A percentile compares a stretch with the other conserved stretches of the same genome.
Conservation (phyloP, 768 basidiomycete species). For the Podaxis sp. region DNA sequence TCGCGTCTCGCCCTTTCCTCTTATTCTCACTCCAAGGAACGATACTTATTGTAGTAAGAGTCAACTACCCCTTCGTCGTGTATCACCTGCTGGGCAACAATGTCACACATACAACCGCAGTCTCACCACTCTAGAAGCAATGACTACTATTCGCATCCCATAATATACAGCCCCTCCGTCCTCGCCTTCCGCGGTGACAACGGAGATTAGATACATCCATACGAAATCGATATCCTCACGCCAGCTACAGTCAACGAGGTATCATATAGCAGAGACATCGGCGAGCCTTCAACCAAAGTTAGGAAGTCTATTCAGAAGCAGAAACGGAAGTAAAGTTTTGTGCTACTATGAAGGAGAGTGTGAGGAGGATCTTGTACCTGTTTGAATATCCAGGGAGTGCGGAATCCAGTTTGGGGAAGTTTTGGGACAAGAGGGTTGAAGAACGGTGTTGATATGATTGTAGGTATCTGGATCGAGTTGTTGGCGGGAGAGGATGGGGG, state of each 20-base stretch:
- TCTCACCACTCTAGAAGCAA: conserved; percentile 34
- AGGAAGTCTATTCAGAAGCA: conserved; percentile 5
- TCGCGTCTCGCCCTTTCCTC: too few relatives aligned
- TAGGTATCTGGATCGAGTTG: conserved; percentile 62
- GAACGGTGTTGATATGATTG: conserved; percentile 58
- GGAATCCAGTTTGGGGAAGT: conserved; percentile 65
- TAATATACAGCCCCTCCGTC: conserved; percentile 69
- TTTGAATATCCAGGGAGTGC: conserved; percentile 59
- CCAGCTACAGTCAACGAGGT: conserved; percentile 70
- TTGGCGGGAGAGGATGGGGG: conserved; percentile 47
- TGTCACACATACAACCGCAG: conserved; percentile 57
- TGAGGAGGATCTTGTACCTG: conserved; percentile 52
- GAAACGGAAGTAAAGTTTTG: conserved; percentile 26
- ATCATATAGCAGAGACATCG: conserved; percentile 25
- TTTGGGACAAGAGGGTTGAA: conserved; percentile 76
- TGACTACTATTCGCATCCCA: conserved; percentile 68
- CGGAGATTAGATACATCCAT: conserved; percentile 52
- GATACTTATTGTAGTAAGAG: conserved; percentile 57
- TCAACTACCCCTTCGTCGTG: conserved; percentile 70
- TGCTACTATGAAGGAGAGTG: conserved; percentile 62
- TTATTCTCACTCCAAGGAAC: too few relatives aligned
- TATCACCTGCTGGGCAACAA: conserved; percentile 45
- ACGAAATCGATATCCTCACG: conserved; percentile 62
- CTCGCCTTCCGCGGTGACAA: conserved; percentile 57
- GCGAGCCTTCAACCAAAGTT: not conserved